Conservation (phyloP, 2,329 filamentous ascomycete genomes). For the Xylaria arbuscula region DNA sequence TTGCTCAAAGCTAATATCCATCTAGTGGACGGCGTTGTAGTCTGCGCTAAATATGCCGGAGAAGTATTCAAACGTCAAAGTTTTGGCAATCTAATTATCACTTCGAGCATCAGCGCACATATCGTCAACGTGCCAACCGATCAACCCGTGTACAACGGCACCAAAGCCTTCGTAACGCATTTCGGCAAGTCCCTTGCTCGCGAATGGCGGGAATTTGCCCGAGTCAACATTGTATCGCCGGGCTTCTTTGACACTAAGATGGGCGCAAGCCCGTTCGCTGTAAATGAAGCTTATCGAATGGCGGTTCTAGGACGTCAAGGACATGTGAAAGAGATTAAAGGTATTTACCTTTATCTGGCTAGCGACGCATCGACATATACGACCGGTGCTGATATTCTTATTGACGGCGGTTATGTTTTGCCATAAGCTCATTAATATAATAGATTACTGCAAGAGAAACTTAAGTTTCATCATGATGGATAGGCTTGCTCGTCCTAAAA, state of each 20-base stretch:
- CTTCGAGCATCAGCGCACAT: slow-evolving; percentile 57
- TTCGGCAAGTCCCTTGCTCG: slow-evolving; percentile 65
- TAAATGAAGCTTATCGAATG: slow-evolving; percentile 39
- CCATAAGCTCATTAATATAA: slow-evolving; percentile 14
- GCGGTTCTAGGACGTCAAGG: slow-evolving; percentile 39
- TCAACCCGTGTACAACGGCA: slow-evolving; percentile 67
- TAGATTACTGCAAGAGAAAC: no score
- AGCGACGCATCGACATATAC: slow-evolving; percentile 39
- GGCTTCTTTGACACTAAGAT: slow-evolving; percentile 64
- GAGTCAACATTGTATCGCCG: slow-evolving; percentile 66
- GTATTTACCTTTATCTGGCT: slow-evolving; percentile 39
- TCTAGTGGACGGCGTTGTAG: slow-evolving; percentile 36
- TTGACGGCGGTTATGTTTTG: slow-evolving; percentile 40
- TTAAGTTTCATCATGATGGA: no score
- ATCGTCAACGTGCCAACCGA: slow-evolving; percentile 65
- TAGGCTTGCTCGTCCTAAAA: no score
- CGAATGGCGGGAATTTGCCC: slow-evolving; percentile 68
- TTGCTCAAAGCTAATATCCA: slow-evolving; percentile 15
- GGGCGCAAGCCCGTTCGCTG: slow-evolving; percentile 31
- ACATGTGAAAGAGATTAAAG: slow-evolving; percentile 41
- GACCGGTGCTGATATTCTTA: slow-evolving; percentile 37
- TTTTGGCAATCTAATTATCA: slow-evolving; percentile 42
- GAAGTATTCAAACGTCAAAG: slow-evolving; percentile 39
- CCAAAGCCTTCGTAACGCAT: slow-evolving; percentile 67
- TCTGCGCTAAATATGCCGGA: slow-evolving; percentile 38